These are phyloP conservation scores for Colletotrichum australisinense DNA, from an alignment of 2,329 filamentous ascomycete species.

Conservation along the genomic window DNA sequence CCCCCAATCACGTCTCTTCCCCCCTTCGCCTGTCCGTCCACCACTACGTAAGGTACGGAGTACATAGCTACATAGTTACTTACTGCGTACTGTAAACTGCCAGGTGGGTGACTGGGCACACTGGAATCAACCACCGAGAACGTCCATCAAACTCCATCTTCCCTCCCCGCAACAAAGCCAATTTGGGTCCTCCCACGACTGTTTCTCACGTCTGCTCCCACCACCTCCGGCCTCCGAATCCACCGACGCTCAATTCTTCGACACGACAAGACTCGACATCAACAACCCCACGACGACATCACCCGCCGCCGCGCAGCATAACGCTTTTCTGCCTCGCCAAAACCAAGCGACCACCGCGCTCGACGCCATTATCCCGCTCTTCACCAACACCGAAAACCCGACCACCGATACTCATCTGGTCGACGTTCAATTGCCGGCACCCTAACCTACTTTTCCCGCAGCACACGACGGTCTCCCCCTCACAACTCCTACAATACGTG, in stretches of 20 bases:
- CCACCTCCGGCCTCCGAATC: conserved; percentile 4
- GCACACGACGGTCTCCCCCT: not conserved
- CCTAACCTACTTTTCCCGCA: not conserved
- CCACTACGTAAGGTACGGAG: not conserved
- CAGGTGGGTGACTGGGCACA: no score
- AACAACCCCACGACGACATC: not conserved
- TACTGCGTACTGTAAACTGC: not conserved
- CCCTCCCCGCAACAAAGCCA: conserved; percentile 27
- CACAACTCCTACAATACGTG: not conserved
- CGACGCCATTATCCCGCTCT: not conserved
- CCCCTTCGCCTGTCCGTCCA: conserved; percentile 18
- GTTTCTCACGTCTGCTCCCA: not conserved
- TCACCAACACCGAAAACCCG: not conserved
- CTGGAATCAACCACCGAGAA: conserved; percentile 1
- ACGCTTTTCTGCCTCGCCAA: not conserved
- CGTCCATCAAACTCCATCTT: conserved; percentile 6
- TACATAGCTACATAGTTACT: no score
- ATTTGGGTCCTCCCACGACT: conserved; percentile 6
- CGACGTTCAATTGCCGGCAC: not conserved
- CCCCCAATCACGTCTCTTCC: not conserved
- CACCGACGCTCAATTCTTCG: not conserved
- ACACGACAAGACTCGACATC: not conserved
- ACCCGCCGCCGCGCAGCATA: not conserved
- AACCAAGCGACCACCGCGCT: not conserved
- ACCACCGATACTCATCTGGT: not conserved